phyloP scores from a whole-genome alignment of 225 moss, liverwort and hornwort species.

The Marchantia polymorpha region DNA sequence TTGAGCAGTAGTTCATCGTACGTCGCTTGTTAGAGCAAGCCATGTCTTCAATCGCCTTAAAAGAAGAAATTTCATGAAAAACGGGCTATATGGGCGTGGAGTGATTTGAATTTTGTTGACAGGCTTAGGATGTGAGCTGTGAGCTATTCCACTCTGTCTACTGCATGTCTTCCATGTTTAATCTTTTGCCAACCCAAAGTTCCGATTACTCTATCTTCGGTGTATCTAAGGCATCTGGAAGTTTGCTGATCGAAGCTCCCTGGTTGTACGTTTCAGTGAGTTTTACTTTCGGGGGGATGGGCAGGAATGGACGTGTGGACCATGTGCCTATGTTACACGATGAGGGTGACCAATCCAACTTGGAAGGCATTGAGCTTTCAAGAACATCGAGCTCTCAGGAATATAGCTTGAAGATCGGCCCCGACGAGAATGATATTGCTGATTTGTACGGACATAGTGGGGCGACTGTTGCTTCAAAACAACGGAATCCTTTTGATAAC shows the following conservation, averaged over 20 bases:
- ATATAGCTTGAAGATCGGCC: conserved; percentile 4
- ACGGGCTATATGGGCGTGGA: background rate
- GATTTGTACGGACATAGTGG: conserved; percentile 15
- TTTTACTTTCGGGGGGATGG: conserved; percentile 5
- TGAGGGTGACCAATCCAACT: background rate
- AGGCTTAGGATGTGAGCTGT: background rate
- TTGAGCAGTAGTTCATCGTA: too few species aligned
- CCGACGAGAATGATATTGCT: conserved; percentile 1
- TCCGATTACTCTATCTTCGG: background rate
- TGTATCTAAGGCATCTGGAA: background rate
- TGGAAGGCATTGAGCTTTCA: conserved; percentile 1
- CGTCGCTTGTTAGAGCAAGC: too few species aligned
- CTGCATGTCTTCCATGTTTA: background rate
- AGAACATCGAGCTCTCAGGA: conserved; percentile 7
- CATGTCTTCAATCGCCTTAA: too few species aligned
- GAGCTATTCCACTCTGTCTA: background rate
- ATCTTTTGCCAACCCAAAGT: background rate
- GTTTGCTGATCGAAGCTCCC: background rate
- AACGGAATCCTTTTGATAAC: background rate
- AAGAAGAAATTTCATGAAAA: background rate
- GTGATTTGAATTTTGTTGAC: background rate
- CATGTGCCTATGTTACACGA: conserved; percentile 19
- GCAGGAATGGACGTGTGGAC: conserved; percentile 20
- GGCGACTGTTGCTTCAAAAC: background rate
- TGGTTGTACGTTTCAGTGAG: conserved; percentile 2